Percentiles rank a stretch among this genome's conserved stretches.
phyloP scores from a whole-genome alignment of 768 basidiomycete genomes.

The Boletales sp. region DNA sequence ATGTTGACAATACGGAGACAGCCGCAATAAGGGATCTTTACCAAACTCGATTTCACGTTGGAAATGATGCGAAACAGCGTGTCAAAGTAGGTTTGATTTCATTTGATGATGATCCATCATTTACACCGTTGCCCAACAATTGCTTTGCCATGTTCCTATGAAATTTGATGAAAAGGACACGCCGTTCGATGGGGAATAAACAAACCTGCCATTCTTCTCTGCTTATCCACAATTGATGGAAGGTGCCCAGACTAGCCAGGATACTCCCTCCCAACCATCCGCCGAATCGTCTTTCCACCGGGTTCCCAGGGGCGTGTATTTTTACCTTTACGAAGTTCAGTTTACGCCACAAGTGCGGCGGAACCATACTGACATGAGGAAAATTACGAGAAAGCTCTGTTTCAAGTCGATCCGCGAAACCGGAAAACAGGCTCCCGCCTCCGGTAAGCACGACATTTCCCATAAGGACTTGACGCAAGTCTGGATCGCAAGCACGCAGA shows the following conservation, averaged over 20 bases:
- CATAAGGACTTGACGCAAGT: slow-evolving; percentile 85
- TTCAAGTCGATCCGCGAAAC: slow-evolving; percentile 79
- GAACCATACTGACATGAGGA: slow-evolving; percentile 60
- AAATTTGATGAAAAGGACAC: slow-evolving; percentile 2
- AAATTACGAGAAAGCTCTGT: slow-evolving; percentile 72
- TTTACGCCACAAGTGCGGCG: background rate
- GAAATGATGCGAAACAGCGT: background rate
- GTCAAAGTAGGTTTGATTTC: background rate
- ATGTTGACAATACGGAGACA: background rate
- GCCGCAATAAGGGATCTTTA: background rate
- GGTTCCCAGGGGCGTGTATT: slow-evolving; percentile 89
- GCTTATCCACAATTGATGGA: slow-evolving; percentile 97
- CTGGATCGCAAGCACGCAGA: slow-evolving; percentile 83
- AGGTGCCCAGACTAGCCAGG: slow-evolving; percentile 90
- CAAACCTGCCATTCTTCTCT: slow-evolving; percentile 88
- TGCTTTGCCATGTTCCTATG: slow-evolving; percentile 74
- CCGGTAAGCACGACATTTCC: slow-evolving; percentile 96
- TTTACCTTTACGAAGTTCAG: slow-evolving; percentile 57
- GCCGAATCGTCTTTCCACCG: slow-evolving; percentile 85
- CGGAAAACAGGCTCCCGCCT: slow-evolving; percentile 82
- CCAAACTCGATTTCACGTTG: background rate
- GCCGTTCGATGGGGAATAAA: slow-evolving; percentile 4
- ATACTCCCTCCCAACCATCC: slow-evolving; percentile 97
- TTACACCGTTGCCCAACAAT: slow-evolving; percentile 88
- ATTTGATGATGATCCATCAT: slow-evolving; percentile 31